Base-by-base conservation (phyloP, 257 asterid genomes). In the Solanum arcanum region DNA sequence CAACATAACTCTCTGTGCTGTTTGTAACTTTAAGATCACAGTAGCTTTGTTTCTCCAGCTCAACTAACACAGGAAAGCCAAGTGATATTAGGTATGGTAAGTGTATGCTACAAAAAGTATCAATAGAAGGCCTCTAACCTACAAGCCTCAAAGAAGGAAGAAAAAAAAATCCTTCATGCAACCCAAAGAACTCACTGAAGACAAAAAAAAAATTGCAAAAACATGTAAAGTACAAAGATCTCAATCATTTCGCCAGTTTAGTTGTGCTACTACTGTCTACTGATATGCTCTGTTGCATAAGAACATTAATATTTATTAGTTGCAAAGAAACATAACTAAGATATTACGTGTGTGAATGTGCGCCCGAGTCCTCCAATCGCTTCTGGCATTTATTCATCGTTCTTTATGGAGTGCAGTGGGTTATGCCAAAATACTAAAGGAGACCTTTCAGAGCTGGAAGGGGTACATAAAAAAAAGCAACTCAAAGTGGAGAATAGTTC, bases 11-110 rank as follows among this genome's bases (percentile, higher is more conserved):
- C 89, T 94, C 97, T 27, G 98, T 94, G 56, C 88, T 92, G 91
- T 94, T 96, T 44, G 96, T 87, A 88, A 94, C 96, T 91, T 93
- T 94, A 87, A 96, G 95, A 90, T 94, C 97, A 90, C 98, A 93
- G 83, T 89, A 94, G 87, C 95, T 96, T 87, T 92, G 98, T 91
- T 94, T 94, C 88, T 94, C 99, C 88, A 91, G 90, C 91, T 95
- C 98, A 93, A 95, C 98, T 95, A 75, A 82, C 25, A 88, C 76
- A 37, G 23, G 21, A 20, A 85, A 39, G 84, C 23, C 62, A 42
- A 69, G 44, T 66, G 41, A 62, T 35, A 78, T 56, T 56, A 56
- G 15, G 78, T 85, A 86, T 81, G 69, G 37, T 27, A n/a, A 56
- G 21, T 35, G 72, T 31, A 64, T 59, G 35, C 82, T 12, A 49